phyloP scores from a whole-genome alignment of 257 asterid genomes.

The Fraxinus pennsylvanica region DNA sequence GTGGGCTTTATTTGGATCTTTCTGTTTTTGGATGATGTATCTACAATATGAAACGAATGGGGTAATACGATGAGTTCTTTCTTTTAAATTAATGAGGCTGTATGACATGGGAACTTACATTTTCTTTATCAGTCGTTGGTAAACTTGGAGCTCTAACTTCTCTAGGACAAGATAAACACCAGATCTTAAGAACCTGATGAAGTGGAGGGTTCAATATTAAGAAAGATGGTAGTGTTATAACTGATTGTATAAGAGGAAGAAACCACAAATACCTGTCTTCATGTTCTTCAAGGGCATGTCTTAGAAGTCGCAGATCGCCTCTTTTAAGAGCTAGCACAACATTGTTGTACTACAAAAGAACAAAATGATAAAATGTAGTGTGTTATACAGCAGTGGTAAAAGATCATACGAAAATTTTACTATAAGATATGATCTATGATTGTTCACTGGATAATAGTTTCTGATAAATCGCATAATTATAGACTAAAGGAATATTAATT shows the following conservation, averaged over 20 bases:
- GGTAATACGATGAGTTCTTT: background rate
- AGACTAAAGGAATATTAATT: background rate
- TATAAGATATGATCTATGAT: background rate
- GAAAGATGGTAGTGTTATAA: slow-evolving; percentile 9
- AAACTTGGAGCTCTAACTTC: slow-evolving; percentile 97
- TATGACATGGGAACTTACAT: slow-evolving; percentile 50
- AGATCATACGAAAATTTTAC: slow-evolving; percentile 9
- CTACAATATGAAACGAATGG: slow-evolving; percentile 37
- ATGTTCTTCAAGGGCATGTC: slow-evolving; percentile 79
- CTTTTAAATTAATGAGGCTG: background rate
- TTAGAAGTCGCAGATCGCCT: slow-evolving; percentile 93
- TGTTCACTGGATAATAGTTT: background rate
- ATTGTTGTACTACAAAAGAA: slow-evolving; percentile 63
- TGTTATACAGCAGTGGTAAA: slow-evolving; percentile 18
- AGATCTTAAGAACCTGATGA: slow-evolving; percentile 81
- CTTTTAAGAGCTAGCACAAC: slow-evolving; percentile 84
- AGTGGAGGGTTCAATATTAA: slow-evolving; percentile 10
- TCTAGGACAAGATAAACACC: slow-evolving; percentile 93
- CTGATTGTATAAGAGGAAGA: slow-evolving; percentile 16
- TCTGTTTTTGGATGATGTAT: slow-evolving; percentile 76
- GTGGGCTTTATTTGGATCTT: slow-evolving; percentile 85
- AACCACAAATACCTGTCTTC: slow-evolving; percentile 70
- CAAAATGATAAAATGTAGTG: background rate
- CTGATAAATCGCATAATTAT: background rate
- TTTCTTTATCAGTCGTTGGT: slow-evolving; percentile 87